phyloP scores from a whole-genome alignment of 1,139 yeast genomes.

The Taiozyma onychis region DNA sequence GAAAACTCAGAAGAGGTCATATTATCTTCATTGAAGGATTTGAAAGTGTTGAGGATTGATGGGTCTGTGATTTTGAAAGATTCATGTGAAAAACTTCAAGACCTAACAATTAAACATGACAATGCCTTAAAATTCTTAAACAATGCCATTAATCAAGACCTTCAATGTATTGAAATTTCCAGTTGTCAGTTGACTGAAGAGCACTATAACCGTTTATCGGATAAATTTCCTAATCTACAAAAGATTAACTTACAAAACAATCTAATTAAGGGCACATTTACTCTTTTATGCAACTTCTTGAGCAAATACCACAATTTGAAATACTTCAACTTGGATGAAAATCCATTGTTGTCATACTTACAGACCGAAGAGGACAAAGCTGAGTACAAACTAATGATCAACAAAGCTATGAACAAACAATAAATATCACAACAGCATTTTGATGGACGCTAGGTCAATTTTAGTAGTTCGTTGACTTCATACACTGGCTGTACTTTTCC shows the following conservation, averaged over 20 bases:
- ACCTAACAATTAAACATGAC: conserved; percentile 4
- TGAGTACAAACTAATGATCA: conserved; percentile 14
- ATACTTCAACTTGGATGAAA: conserved; percentile 13
- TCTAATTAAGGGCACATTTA: conserved; percentile 13
- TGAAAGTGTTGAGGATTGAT: conserved; percentile 9
- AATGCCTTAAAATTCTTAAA: background rate
- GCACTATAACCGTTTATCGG: conserved; percentile 4
- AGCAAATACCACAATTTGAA: conserved; percentile 8
- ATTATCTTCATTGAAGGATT: background rate
- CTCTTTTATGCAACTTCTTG: conserved; percentile 10
- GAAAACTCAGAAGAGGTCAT: background rate
- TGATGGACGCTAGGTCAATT: background rate
- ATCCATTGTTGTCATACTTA: conserved; percentile 14
- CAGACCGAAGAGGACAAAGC: conserved; percentile 8
- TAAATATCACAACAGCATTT: background rate
- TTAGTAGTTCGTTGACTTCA: background rate
- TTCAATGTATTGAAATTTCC: conserved; percentile 5
- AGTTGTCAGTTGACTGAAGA: conserved; percentile 5
- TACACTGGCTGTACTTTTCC: conserved; percentile 28
- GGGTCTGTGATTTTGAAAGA: conserved; percentile 5
- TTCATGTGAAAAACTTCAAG: conserved; percentile 8
- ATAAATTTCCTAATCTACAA: conserved; percentile 12
- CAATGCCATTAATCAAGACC: conserved; percentile 5
- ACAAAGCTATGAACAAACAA: conserved; percentile 12
- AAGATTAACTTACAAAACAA: conserved; percentile 13